Evolutionary conservation across 2,329 filamentous ascomycete genomes (phyloP).

Genomic region (Verticillium isaacii): DNA sequence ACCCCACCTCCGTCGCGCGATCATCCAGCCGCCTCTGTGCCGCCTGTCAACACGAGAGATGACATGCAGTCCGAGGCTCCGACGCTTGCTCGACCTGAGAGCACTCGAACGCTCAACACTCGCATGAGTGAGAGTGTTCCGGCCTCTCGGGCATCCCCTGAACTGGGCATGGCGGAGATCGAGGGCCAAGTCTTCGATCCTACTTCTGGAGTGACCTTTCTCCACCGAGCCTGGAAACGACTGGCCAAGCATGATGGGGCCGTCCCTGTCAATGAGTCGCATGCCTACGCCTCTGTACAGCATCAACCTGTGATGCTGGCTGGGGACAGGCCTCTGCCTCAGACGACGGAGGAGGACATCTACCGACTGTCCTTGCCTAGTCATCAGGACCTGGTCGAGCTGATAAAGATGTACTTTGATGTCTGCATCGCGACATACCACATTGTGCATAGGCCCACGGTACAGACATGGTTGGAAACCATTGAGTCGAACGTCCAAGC

Average conservation of each 20-base stretch:
- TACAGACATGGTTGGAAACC: conserved; percentile 40
- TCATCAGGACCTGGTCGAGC: conserved; percentile 19
- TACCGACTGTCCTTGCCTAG: conserved; percentile 31
- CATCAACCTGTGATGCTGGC: conserved; percentile 42
- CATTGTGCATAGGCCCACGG: conserved; percentile 49
- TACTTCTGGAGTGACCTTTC: conserved; percentile 46
- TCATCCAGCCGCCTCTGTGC: background rate
- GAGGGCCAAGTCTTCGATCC: conserved; percentile 49
- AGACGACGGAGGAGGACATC: conserved; percentile 19
- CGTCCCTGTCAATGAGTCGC: conserved; percentile 16
- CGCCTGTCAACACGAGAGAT: background rate
- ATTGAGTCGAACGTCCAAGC: conserved; percentile 32
- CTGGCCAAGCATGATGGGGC: conserved; percentile 36
- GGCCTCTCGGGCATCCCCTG: conserved; percentile 31
- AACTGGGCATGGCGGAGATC: conserved; percentile 40
- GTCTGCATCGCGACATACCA: conserved; percentile 57
- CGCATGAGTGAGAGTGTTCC: background rate
- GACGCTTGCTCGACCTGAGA: background rate
- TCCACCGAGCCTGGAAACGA: conserved; percentile 46
- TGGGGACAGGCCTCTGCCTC: conserved; percentile 43
- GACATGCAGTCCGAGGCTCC: background rate
- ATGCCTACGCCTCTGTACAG: conserved; percentile 17
- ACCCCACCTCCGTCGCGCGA: conserved; percentile 21
- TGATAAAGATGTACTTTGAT: conserved; percentile 53
- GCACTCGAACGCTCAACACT: background rate